phyloP scores from a whole-genome alignment of 441 rosid genomes.

The Syzygium syzygioides region DNA sequence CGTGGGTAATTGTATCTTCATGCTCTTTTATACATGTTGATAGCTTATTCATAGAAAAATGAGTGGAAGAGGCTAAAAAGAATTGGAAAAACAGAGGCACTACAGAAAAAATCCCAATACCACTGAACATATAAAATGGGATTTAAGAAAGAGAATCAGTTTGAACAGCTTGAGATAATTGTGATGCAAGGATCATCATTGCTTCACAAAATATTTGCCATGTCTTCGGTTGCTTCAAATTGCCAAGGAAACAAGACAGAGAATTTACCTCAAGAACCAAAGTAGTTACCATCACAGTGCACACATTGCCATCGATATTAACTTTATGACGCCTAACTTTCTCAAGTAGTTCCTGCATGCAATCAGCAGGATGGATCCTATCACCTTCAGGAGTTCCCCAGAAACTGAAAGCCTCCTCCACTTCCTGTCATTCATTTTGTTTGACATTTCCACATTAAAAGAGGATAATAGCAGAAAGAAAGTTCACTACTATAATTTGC shows the following conservation, averaged over 20 bases:
- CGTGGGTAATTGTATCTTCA: background rate
- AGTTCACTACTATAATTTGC: background rate
- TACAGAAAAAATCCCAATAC: background rate
- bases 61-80: background rate
- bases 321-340: slow-evolving; percentile 92
- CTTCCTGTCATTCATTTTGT: slow-evolving; percentile 57
- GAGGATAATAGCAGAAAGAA: background rate
- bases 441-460: background rate
- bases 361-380: slow-evolving; percentile 90
- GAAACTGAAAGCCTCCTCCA: slow-evolving; percentile 79
- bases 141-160: background rate
- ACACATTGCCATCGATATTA: slow-evolving; percentile 89
- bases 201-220: background rate
- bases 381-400: slow-evolving; percentile 99
- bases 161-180: background rate
- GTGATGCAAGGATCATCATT: background rate
- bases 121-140: background rate
- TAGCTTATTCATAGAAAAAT: background rate
- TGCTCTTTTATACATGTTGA: background rate
- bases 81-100: background rate
- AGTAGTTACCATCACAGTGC: slow-evolving; percentile 96
- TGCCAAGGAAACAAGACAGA: background rate
- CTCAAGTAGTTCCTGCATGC: slow-evolving; percentile 96
- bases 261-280: slow-evolving; percentile 93
- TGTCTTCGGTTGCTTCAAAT: background rate